Base-by-base conservation (phyloP, 176 grass and related monocot genomes). In the Juncus effusus region DNA sequence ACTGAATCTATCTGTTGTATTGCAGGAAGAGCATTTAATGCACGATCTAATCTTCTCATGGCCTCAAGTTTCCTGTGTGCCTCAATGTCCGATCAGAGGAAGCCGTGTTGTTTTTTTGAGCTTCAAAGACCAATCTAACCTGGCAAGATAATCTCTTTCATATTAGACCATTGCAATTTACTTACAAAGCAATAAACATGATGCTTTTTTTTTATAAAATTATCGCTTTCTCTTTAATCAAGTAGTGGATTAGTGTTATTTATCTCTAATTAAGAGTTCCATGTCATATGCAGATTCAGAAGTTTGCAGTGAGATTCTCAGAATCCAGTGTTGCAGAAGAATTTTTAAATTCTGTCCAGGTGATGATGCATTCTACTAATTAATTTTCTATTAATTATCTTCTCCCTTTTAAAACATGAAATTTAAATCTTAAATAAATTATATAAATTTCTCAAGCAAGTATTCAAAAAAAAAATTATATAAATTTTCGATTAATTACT, bases 21-120 rank as follows among this genome's bases (percentile, higher is more conserved):
- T 49, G 73, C 72, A 97, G 93, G 93, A 97, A 78, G 93, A 97
- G 37, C 93, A 97, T 70, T 82, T 79, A 38, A 51, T 96, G 38
- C 87, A 82, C 14, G 86, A 81, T 67, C 84, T 91, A 74, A 73
- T 74, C 56, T 88, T 96, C 64, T 81, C 87, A 41, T 91, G 92
- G 93, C 93, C 88, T 44, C 93, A 97, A 75, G 56, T 91, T 50
- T 76, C 80, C 16, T 96, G 92, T 74, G 80, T 91, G 61, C 56
- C 79, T n/a, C 76, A 91, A 56, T 86, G 87, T 59, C 87, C 92
- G 14, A 78, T 86, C 40, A 81, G 80, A 73, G 85, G 85, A 64
- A 91, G 93, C 77, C 87, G 80, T 72, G 82, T 81, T 62, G 54
- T 97, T 39, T 97, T 97, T 75, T 28, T 81, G 53, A 89, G 88